phyloP scores from a whole-genome alignment of 345 rosid genomes.

The Sisymbrium irio region DNA sequence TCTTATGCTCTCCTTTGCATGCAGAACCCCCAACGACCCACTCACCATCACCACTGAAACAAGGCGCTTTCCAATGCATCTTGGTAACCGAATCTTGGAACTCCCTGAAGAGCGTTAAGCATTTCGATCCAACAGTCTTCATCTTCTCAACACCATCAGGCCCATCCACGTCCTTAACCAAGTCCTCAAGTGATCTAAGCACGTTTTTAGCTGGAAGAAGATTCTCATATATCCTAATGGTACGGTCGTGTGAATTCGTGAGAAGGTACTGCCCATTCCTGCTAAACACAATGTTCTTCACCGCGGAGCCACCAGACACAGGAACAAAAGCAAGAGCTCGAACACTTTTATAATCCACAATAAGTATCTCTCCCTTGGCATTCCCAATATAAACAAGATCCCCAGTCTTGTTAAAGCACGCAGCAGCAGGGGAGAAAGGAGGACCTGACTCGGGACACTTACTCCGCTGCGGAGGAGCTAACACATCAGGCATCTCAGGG shows the following conservation, averaged over 20 bases:
- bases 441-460: conserved; percentile 63
- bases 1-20: conserved; percentile 97
- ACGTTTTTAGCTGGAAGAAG: conserved; percentile 77
- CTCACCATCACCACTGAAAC: conserved; percentile 98
- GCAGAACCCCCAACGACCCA: conserved; percentile 99
- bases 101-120: conserved; percentile 81
- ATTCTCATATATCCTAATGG: conserved; percentile 86
- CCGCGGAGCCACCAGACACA: conserved; percentile 63
- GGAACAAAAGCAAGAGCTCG: conserved; percentile 67
- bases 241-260: conserved; percentile 90
- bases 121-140: conserved; percentile 74
- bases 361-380: conserved; percentile 91
- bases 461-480: conserved; percentile 59
- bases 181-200: conserved; percentile 44
- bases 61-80: conserved; percentile 98
- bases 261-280: conserved; percentile 89
- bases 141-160: conserved; percentile 62
- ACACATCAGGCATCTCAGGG: conserved; percentile 57
- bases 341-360: conserved; percentile 67
- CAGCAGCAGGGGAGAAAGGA: conserved; percentile 77
- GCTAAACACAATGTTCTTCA: conserved; percentile 84
- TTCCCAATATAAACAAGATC: conserved; percentile 94
- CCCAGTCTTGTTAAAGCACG: conserved; percentile 92
- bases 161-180: conserved; percentile 48
- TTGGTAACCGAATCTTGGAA: conserved; percentile 95